Percentiles rank a stretch among this genome's conserved stretches.
Evolutionary conservation across 768 basidiomycete genomes (phyloP).

Genomic region (Lanmaoa pseudosensibilis): DNA sequence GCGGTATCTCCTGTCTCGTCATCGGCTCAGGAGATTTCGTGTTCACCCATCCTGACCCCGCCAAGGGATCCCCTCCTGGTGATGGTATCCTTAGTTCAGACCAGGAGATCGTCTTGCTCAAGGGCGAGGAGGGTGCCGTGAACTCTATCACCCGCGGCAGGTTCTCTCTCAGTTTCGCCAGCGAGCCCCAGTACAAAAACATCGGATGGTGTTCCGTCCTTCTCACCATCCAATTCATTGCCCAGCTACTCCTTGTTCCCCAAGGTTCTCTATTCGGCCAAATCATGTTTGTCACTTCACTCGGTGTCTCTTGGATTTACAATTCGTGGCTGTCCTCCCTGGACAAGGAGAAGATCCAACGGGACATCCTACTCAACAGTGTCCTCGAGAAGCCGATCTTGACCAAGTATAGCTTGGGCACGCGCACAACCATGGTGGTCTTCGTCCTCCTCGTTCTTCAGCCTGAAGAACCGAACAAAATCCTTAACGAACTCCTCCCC

Average conservation of each 20-base stretch:
- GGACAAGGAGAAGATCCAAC: constrained; percentile 36
- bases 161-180: constrained; percentile 30
- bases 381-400: constrained; percentile 25
- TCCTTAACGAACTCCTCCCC: constrained; percentile 27
- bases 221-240: constrained; percentile 35
- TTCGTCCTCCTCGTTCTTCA: constrained; percentile 25
- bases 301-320: constrained; percentile 37
- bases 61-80: constrained; percentile 27
- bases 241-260: constrained; percentile 36
- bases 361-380: constrained; percentile 20
- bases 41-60: constrained; percentile 28
- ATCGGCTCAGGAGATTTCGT: constrained; percentile 34
- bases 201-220: constrained; percentile 35
- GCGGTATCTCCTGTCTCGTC: constrained; percentile 33
- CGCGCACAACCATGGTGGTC: constrained; percentile 27
- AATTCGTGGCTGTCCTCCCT: constrained; percentile 38
- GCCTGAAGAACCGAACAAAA: constrained; percentile 19
- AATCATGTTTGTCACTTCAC: constrained; percentile 35
- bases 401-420: constrained; percentile 27
- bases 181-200: constrained; percentile 26
- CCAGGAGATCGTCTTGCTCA: constrained; percentile 30
- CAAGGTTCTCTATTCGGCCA: constrained; percentile 36
- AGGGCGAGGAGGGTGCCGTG: constrained; percentile 31
- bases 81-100: constrained; percentile 31
- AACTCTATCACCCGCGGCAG: constrained; percentile 34